Base-by-base conservation (phyloP, 1,139 yeast genomes). In the Nakaseomyces kungkrabaensis region DNA sequence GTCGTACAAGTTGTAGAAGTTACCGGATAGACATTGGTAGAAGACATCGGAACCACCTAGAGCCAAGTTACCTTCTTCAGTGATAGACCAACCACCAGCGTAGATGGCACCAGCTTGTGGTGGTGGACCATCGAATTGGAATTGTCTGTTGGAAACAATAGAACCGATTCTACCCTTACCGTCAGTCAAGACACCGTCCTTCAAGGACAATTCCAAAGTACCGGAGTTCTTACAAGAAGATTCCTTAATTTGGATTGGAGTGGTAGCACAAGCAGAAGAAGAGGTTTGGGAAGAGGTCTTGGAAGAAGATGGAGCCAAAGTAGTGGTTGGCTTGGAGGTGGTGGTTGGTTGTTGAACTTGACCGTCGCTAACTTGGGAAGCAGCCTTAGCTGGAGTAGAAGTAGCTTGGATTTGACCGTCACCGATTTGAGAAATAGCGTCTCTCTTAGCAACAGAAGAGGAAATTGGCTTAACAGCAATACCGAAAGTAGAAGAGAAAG, bases 81-180 rank as follows among this genome's bases (percentile, higher is more conserved):
- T 75, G 60, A 82, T 70, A 48, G 85, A 74, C 94, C 94, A 85
- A 59, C 94, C 94, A 54, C 81, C 87, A 65, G 92, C 92, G 71
- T 81, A 84, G 70, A 84, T 81, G 60, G 89, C 76, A 70, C 92
- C 94, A 52, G 92, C 90, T 76, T 85, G 94, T 63, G 92, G 90
- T 71, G 90, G 88, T 61, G 92, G 94, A 68, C 92, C 92, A 65
- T 85, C 94, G 63, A 85, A 85, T 74, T 85, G 94, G 84, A 85
- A 84, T 74, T 85, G 94, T 74, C 84, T 78, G 83, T 84, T 84
- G 56, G 90, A 82, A 59, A 85, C 94, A 69, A 85, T 84, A 51
- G 90, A 78, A 65, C 92, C 92, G 58, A 84, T 72, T 79, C 94
- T 82, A 52, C 87, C 88, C 53, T 72, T 60, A 50, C 76, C 66